A percentile compares a stretch with the other conserved stretches of the same genome.
phyloP scores from a whole-genome alignment of 140 eudicot genomes.

The Flaveria floridana region DNA sequence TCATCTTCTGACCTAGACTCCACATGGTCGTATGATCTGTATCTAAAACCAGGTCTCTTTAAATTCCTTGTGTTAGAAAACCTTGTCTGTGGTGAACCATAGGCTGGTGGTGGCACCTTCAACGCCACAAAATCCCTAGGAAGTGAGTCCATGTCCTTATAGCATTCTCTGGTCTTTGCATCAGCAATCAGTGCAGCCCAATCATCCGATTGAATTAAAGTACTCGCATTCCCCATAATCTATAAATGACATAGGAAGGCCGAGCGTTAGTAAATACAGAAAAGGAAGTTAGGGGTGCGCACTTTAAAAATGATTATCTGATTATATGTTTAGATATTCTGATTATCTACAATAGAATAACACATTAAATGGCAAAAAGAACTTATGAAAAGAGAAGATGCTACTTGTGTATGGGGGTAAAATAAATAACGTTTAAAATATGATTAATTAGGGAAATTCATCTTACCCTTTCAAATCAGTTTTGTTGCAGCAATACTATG shows the following conservation, averaged over 20 bases:
- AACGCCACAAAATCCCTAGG: constrained; percentile 75
- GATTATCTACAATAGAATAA: not conserved
- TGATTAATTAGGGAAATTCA: not conserved
- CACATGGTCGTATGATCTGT: constrained; percentile 62
- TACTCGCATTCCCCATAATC: constrained; percentile 96
- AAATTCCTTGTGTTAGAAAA: constrained; percentile 59
- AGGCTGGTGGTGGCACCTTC: constrained; percentile 38
- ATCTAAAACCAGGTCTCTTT: constrained; percentile 59
- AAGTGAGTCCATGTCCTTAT: constrained; percentile 78
- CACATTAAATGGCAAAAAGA: not conserved
- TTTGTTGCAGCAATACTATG: not conserved
- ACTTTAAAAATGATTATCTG: not conserved
- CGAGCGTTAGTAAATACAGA: not conserved
- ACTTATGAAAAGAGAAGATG: not conserved
- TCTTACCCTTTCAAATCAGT: not conserved
- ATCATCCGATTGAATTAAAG: constrained; percentile 76
- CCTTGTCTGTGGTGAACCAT: constrained; percentile 43
- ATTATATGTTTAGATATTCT: not conserved
- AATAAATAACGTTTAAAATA: not conserved
- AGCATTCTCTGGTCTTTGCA: constrained; percentile 75
- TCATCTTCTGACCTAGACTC: constrained; percentile 83
- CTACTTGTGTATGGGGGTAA: not conserved
- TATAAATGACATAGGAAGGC: constrained; percentile 29
- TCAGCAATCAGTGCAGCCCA: constrained; percentile 92
- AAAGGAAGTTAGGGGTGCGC: not conserved